Base-by-base conservation (phyloP, 441 rosid species). In the Pelargonium fulgidum region DNA sequence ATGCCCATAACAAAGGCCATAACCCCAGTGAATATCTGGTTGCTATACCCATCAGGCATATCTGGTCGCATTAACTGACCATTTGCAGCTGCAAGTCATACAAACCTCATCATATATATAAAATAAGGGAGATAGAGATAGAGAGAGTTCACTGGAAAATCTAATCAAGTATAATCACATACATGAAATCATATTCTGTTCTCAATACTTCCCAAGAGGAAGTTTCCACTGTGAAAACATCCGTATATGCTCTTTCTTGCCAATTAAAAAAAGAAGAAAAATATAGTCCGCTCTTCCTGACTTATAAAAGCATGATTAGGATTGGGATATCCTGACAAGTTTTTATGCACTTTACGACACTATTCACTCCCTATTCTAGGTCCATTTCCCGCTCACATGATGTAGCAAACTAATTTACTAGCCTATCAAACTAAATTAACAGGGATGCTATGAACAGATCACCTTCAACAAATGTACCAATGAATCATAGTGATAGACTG, bases 1-100 rank as follows among this genome's bases (percentile, higher is more conserved):
- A 93, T 82, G 29, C 97, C 94, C 88, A 84, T 87, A 16, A 89
- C 85, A 8, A 93, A 73, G 47, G 97, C 83, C 97, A 93, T 83
- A 7, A 93, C 84, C 4, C 94, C 92, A 0, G 83, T 84, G 76
- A 87, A 79, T 67, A 90, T 68, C 41, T 82, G 92, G 41, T 87
- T 81, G 70, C 85, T 78, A 10, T 70, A 62, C 58, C 83, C 85
- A 9, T 75, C 86, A 41, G 86, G 70, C 50, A 63, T 74, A 79
- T 81, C 80, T 45, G 24, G 68, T 69, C 77, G 71, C 65, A 71
- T 67, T 39, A 77, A 14, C 67, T 73, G 75, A 52, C 63, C 56
- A 69, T 86, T 86, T 74, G 81, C 78, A 64, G 76, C 81, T 72
- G 75, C 74, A 81, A 79, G 3, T 26, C 33, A 26, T 26, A 29